Evolutionary conservation across 179 eudicot species (phyloP), one percentile per base, ranked within the genome.

Genomic region (Gypsophila paniculata): DNA sequence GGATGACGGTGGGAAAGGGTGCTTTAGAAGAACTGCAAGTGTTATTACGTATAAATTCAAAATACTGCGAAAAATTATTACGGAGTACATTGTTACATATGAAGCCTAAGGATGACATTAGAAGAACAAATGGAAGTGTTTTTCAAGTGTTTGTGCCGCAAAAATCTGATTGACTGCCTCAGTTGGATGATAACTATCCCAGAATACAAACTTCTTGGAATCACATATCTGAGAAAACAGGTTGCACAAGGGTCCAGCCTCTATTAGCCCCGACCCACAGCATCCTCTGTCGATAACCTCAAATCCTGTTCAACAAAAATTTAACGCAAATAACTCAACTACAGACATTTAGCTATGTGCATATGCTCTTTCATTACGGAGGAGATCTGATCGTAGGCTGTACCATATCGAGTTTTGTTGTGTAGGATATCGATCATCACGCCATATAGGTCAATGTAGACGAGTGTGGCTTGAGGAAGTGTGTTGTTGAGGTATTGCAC

Each of bases 151-250:
- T 23, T 14, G 67, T 42, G 66, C 23, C 6, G 86, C 76, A 46
- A 89, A 61, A n/a, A 83, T 39, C 32, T 51, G 61, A 65, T 86
- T 81, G 25, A 80, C 85, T 55, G 34, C 77, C 68, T 90, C 91
- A 0, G 88, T 85, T 2, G 88, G 84, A 79, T 90, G 96, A 42
- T 72, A 85, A 65, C 88, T 81, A 51, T 89, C 96, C 91, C 96
- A 89, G 22, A 89, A 89, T 10, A 89, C 12, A 65, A 81, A 85
- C 8, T 70, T 78, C 3, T 61, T 46, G 23, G 81, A 54, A 36
- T 70, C 76, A 62, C 93, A 90, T 5, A 79, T 63, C 12, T 3
- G 21, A 0, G 69, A 75, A 6, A 72, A 70, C 22, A 81, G 62
- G 70, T 77, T 90, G 64, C 96, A 88, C 25, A 87, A 5, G 3